Percentiles rank a stretch among this genome's conserved stretches.
Evolutionary conservation across 1,139 yeast species (phyloP).

Genomic region (Geotrichum macrosporum): DNA sequence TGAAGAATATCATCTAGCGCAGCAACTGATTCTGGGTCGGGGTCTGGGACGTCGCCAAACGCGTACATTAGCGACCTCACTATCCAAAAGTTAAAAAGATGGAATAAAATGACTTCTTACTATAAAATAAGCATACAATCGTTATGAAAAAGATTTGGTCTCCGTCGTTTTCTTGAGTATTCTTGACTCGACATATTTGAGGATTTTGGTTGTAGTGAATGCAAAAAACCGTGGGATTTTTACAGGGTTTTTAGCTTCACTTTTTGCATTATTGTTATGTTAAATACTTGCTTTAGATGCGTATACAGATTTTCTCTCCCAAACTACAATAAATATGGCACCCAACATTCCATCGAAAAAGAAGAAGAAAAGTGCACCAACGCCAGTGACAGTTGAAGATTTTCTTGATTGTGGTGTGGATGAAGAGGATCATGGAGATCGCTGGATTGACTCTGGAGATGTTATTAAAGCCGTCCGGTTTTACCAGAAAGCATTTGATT

Average conservation of each 20-base stretch:
- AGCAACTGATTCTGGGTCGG: slow-evolving; percentile 70
- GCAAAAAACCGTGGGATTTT: too few species aligned
- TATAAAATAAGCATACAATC: slow-evolving; percentile 35
- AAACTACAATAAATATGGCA: slow-evolving; percentile 5
- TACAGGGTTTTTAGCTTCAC: too few species aligned
- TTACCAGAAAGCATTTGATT: slow-evolving; percentile 29
- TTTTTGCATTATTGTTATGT: neutral
- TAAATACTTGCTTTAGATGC: too few species aligned
- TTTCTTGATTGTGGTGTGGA: slow-evolving; percentile 30
- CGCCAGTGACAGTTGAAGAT: slow-evolving; percentile 28
- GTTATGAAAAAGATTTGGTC: slow-evolving; percentile 39
- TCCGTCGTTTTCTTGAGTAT: slow-evolving; percentile 23
- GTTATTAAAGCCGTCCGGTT: slow-evolving; percentile 34
- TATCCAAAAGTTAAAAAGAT: slow-evolving; percentile 12
- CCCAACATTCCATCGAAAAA: slow-evolving; percentile 18
- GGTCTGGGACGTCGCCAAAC: slow-evolving; percentile 79
- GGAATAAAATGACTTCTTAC: neutral
- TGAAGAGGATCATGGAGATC: slow-evolving; percentile 34
- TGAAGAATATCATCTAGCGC: slow-evolving; percentile 80
- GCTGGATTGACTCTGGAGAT: slow-evolving; percentile 35
- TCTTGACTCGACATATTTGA: slow-evolving; percentile 23
- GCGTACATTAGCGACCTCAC: slow-evolving; percentile 75
- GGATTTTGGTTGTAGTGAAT: neutral
- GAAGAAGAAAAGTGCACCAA: slow-evolving; percentile 10
- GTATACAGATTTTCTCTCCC: too few species aligned